Base-by-base conservation (phyloP, 331 rosid genomes). In the Arachis monticola region DNA sequence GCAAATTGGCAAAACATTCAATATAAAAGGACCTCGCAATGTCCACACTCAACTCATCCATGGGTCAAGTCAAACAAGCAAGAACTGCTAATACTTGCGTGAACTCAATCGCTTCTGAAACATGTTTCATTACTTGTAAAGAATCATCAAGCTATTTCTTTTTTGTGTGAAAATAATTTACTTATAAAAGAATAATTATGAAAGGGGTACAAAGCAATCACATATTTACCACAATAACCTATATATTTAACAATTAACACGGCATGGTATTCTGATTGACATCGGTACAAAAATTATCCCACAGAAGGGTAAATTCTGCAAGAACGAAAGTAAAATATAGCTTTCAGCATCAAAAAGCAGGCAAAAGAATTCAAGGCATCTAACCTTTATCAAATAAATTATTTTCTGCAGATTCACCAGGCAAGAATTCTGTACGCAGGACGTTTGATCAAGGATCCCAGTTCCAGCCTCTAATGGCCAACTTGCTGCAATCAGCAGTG, bases 401-500 rank as follows among this genome's bases (percentile, higher is more conserved):
- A 60, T 73, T 61, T 83, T 72, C 66, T 53, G 80, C 75, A 44
- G 73, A 58, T 73, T 48, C 77, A 56, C 73, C 42, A 67, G 58
- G 38, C 38, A 76, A 77, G 68, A 77, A 77, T 68, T 46, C 57
- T 59, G 72, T 55, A 52, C 70, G 55, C 67, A 63, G 66, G 57
- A 44, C 57, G 72, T 85, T 77, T 82, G 78, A 75, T 77, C 84
- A 69, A 62, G 77, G 67, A 67, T 50, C 83, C 74, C 50, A 56
- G 81, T 70, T 75, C 80, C 74, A 76, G 70, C 56, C 72, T 60
- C 72, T 64, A 72, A 60, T 72, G 72, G 58, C 66, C 56, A 61
- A 72, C 32, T 62, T 62, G 79, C 75, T 40, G 69, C 67, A 62
- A 68, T 59, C 79, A 64, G 81, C 66, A 64, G 31, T 64, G 60